Conservation (phyloP, 768 basidiomycete genomes). For the Termitomyces sp. region DNA sequence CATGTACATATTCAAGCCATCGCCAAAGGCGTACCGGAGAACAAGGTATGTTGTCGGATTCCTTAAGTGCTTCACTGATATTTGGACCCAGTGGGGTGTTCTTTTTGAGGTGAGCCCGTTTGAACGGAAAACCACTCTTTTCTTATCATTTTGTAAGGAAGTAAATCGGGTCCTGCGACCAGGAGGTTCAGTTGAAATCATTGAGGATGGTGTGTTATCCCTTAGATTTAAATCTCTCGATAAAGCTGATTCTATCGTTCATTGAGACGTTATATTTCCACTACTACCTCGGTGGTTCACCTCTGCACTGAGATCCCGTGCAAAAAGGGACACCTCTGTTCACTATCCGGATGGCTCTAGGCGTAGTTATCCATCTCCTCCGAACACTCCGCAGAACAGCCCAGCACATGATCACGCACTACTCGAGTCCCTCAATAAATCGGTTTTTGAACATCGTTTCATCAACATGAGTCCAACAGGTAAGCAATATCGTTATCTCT, state of each 20-base stretch:
- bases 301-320: constrained; percentile 54
- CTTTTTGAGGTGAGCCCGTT: constrained; percentile 54
- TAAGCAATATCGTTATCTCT: constrained; percentile 22
- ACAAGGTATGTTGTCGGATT: constrained; percentile 45
- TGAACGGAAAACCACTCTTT: neutral
- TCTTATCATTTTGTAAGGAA: constrained; percentile 44
- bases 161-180: constrained; percentile 66
- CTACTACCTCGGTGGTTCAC: constrained; percentile 77
- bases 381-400: constrained; percentile 25
- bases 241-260: neutral
- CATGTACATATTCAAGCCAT: constrained; percentile 71
- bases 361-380: constrained; percentile 31
- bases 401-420: constrained; percentile 65
- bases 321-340: constrained; percentile 44
- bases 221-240: neutral
- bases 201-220: constrained; percentile 60
- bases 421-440: constrained; percentile 61
- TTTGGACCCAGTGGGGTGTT: constrained; percentile 51
- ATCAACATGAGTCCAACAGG: constrained; percentile 70
- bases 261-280: constrained; percentile 72
- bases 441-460: constrained; percentile 68
- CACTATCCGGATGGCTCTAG: constrained; percentile 48
- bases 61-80: constrained; percentile 5
- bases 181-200: constrained; percentile 66
- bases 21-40: constrained; percentile 69